Evolutionary conservation across 2,329 filamentous ascomycete species (phyloP).

Genomic region (Diatrype stigma): DNA sequence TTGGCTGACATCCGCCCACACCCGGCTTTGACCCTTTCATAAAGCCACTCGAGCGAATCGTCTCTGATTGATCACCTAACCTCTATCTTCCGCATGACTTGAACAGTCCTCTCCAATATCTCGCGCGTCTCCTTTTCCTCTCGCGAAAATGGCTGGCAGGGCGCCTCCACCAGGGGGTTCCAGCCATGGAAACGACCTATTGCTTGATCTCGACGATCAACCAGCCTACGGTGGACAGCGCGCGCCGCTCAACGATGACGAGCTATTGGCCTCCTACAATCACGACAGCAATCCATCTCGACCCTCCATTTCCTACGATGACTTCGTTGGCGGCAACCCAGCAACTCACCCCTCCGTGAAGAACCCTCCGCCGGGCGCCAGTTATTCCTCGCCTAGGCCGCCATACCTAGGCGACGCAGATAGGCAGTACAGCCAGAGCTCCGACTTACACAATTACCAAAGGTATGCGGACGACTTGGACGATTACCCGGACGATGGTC

Average conservation of each 20-base stretch:
- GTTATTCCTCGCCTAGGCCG: constrained; percentile 24
- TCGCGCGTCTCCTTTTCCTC: constrained; percentile 29
- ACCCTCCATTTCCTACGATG: constrained; percentile 89
- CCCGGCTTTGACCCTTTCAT: not conserved
- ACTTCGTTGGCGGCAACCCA: constrained; percentile 73
- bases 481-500: constrained; percentile 72
- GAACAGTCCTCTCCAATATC: constrained; percentile 16
- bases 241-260: constrained; percentile 76
- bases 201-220: constrained; percentile 70
- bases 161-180: constrained; percentile 48
- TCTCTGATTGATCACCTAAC: constrained; percentile 1
- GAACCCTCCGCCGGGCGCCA: constrained; percentile 29
- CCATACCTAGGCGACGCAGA: constrained; percentile 40
- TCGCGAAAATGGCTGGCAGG: constrained; percentile 57
- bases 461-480: constrained; percentile 86
- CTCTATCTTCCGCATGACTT: constrained; percentile 29
- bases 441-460: constrained; percentile 81
- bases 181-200: constrained; percentile 50
- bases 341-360: constrained; percentile 44
- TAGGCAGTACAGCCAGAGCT: constrained; percentile 67
- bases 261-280: constrained; percentile 71
- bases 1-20: too few species aligned
- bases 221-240: constrained; percentile 72
- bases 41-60: not conserved
- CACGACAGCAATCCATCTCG: constrained; percentile 61